Base-by-base conservation (phyloP, 768 basidiomycete species). In the Suillus weaverae region DNA sequence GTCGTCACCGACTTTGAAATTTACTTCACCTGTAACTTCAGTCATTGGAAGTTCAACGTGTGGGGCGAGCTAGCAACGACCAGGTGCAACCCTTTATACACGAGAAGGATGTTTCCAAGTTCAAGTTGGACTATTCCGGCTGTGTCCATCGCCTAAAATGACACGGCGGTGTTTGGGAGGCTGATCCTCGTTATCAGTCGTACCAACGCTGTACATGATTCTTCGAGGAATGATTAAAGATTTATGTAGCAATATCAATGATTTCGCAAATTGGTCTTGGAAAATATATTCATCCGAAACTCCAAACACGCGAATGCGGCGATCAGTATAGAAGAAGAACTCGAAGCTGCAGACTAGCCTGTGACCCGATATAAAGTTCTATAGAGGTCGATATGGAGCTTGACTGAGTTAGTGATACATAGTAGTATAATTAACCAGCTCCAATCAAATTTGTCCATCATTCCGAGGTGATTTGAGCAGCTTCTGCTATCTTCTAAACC, bases 1-100 rank as follows among this genome's bases (percentile, higher is more conserved):
- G 30, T 71, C 33, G 4, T 35, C 4, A 60, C 48, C 62, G 32
- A 61, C 32, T 32, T 61, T 20, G 50, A 62, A 62, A 30, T 60
- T 14, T 32, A 30, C 38, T 56, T 36, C n/a, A 8, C 62, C 62
- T 38, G 62, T 62, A 41, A 55, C 22, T 60, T 62, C 62, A 38
- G 35, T 5, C 62, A 62, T 62, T 33, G 11, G 10, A 54, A n/a
- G 32, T 54, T 54, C 4, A 10, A 54, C 5, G 53, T 33, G 20
- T n/a, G 53, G 20, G 18, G 51, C 32, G 10, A 54, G 20, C 33
- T 54, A 13, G 11, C 10, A 13, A 35, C 32, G 10, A 54, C 11
- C 33, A 35, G 32, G 6, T 11, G 33, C 20, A 33, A 33, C 20
- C 32, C 20, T 54, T 54, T 54, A 54, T 54, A n/a, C 6, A 35